Evolutionary conservation across 1,284 basidiomycete genomes (phyloP), one percentile per base, ranked within the genome.

Genomic region (Amylostereum areolatum): DNA sequence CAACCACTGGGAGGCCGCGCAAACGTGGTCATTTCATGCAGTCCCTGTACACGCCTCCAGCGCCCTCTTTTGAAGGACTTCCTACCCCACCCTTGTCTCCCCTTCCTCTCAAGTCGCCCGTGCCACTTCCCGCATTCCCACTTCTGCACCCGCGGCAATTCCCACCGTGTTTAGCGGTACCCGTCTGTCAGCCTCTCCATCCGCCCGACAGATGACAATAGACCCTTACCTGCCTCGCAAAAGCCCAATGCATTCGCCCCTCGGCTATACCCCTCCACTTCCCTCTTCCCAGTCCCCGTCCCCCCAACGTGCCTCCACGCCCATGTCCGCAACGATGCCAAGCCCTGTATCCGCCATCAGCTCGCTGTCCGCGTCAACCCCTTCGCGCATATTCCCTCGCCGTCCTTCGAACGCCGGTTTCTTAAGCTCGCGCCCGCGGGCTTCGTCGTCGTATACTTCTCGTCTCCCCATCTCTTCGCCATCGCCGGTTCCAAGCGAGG

Each of bases 21-120:
- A 89, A 57, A 72, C 77, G 2, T 92, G 90, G 90, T 57, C 80
- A 11, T 67, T 90, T 5, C n/a, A 64, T 92, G 10, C 73, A 72
- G 11, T 77, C 78, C 5, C 70, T 85, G 2, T 66, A 91, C 24
- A 71, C 66, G 0, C 71, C 83, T 43, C 56, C 79, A 34, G 55
- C 75, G 6, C 73, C 75, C 6, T 57, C 60, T 24, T 43, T 48
- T n/a, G 59, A 63, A 36, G 62, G 64, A 4, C 57, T 66, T 3
- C 59, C 61, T 18, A 61, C 61, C 0, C 57, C 57, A 4, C 57
- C 66, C 5, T 54, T 57, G 28, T 56, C 55, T 9, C 55, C 55
- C 25, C 45, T 57, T 18, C 47, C 56, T 54, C 39, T 62, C 57
- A 10, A 59, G 57, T 24, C 52, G 54, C 18, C 57, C 52, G 0